Evolutionary conservation across 345 rosid genomes (phyloP).

Genomic region (Linum lewisii): DNA sequence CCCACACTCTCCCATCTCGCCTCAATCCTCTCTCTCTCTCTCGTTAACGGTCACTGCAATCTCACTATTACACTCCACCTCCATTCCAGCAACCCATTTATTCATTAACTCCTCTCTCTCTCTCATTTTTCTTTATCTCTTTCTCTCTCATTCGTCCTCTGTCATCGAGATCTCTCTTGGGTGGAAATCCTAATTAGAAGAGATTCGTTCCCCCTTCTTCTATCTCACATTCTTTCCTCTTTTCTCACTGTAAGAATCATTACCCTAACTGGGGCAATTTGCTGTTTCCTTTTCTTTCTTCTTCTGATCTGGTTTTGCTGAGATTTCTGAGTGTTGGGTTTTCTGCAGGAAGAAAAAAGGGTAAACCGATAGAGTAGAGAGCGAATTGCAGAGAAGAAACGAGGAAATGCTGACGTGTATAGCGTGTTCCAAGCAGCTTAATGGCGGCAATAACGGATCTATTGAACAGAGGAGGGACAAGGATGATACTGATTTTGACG

Average conservation of each 20-base stretch:
- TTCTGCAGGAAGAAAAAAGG: too few relatives aligned
- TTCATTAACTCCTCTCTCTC: not conserved
- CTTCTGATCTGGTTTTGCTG: not conserved
- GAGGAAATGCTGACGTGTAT: slow-evolving; percentile 89
- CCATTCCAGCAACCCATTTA: not conserved
- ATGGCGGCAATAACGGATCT: not conserved
- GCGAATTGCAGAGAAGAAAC: not conserved
- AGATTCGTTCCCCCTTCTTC: not conserved
- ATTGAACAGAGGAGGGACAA: slow-evolving; percentile 1
- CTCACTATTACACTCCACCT: not conserved
- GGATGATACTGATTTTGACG: slow-evolving; percentile 56
- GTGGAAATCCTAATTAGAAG: not conserved
- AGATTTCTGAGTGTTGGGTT: not conserved
- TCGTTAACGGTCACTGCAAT: not conserved
- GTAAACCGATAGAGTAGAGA: not conserved
- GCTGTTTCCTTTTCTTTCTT: not conserved
- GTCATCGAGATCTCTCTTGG: not conserved
- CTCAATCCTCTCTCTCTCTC: not conserved
- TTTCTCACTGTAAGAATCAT: not conserved
- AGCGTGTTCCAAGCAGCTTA: slow-evolving; percentile 75
- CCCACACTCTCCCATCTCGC: not conserved
- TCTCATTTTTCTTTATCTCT: not conserved
- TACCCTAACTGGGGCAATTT: not conserved
- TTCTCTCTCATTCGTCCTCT: too few relatives aligned
- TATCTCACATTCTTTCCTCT: not conserved